phyloP scores from a whole-genome alignment of 495 filamentous ascomycete genomes.

The Penicillium coprophilum region DNA sequence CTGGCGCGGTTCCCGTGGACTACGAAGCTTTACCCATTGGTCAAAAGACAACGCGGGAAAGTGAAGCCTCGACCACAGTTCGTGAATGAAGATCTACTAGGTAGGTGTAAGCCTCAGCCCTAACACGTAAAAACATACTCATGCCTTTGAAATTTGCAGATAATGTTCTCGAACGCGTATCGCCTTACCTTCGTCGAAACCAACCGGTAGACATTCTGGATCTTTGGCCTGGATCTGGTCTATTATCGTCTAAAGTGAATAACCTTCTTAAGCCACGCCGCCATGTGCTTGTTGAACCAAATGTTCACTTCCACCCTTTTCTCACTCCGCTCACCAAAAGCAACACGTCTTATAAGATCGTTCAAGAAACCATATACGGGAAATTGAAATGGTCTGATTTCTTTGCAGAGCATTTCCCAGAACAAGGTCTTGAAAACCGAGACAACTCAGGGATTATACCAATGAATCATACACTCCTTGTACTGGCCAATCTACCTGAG shows the following conservation, averaged over 20 bases:
- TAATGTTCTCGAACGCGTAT: slow-evolving; percentile 52
- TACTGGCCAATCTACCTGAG: slow-evolving; percentile 57
- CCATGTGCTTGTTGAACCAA: slow-evolving; percentile 77
- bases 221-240: slow-evolving; percentile 71
- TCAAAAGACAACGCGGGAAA: neutral
- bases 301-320: slow-evolving; percentile 49
- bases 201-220: slow-evolving; percentile 78
- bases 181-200: slow-evolving; percentile 60
- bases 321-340: slow-evolving; percentile 62
- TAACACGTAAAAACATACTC: neutral
- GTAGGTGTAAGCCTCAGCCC: slow-evolving; percentile 39
- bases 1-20: slow-evolving; percentile 5
- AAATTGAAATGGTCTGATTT: slow-evolving; percentile 48
- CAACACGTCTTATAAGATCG: slow-evolving; percentile 53
- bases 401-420: slow-evolving; percentile 42
- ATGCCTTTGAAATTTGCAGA: slow-evolving; percentile 33
- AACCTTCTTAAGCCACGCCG: slow-evolving; percentile 69
- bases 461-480: slow-evolving; percentile 65
- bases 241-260: slow-evolving; percentile 75
- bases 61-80: slow-evolving; percentile 36
- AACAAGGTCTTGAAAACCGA: slow-evolving; percentile 23
- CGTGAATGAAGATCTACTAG: slow-evolving; percentile 59
- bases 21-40: neutral
- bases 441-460: slow-evolving; percentile 30
- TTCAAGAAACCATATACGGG: slow-evolving; percentile 48